Evolutionary conservation across 805 yeast species (phyloP).

Genomic region (Wickerhamiella dianesei): DNA sequence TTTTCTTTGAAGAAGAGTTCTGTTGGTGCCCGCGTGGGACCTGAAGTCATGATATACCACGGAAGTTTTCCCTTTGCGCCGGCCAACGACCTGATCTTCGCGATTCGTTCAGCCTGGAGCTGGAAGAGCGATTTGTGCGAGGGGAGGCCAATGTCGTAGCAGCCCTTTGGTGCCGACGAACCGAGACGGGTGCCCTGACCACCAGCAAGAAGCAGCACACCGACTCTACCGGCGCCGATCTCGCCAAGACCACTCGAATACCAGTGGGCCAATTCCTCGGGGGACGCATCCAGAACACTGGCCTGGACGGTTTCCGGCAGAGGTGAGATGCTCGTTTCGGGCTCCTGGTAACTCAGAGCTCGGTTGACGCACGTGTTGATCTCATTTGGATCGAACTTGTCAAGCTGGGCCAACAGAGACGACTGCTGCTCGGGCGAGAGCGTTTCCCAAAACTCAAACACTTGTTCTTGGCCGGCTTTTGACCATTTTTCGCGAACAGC

Average conservation of each 20-base stretch:
- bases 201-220: slow-evolving; percentile 88
- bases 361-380: slow-evolving; percentile 21
- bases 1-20: slow-evolving; percentile 52
- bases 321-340: slow-evolving; percentile 16
- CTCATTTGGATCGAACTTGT: slow-evolving; percentile 25
- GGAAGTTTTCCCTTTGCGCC: slow-evolving; percentile 32
- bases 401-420: slow-evolving; percentile 25
- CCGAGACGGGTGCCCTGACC: slow-evolving; percentile 98
- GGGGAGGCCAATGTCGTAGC: slow-evolving; percentile 76
- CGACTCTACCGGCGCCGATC: slow-evolving; percentile 61
- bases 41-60: slow-evolving; percentile 93
- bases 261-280: slow-evolving; percentile 30
- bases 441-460: slow-evolving; percentile 26
- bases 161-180: slow-evolving; percentile 83
- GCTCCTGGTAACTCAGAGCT: slow-evolving; percentile 6
- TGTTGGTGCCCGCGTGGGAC: slow-evolving; percentile 67
- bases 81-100: slow-evolving; percentile 48
- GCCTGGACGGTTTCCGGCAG: slow-evolving; percentile 23
- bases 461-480: slow-evolving; percentile 30
- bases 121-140: slow-evolving; percentile 76
- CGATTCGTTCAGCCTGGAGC: slow-evolving; percentile 79
- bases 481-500: slow-evolving; percentile 17
- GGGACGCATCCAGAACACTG: slow-evolving; percentile 22
- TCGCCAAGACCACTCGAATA: slow-evolving; percentile 47
- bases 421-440: slow-evolving; percentile 20